A percentile compares a stretch with the other conserved stretches of the same genome.
Conservation (phyloP, 768 basidiomycete genomes). For the Naganishia randhawae region DNA sequence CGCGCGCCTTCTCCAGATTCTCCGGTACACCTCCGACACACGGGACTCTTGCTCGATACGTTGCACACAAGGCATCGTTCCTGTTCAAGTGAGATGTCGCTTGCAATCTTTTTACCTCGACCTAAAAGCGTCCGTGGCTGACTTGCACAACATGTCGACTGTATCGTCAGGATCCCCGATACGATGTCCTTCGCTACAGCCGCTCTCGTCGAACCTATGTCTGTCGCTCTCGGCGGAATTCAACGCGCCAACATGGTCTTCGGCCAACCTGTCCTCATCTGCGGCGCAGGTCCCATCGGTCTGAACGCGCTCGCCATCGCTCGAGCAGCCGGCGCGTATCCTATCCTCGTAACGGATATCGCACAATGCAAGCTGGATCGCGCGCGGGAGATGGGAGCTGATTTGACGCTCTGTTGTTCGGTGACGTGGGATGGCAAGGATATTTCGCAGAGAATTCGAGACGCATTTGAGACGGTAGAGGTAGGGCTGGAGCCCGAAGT, state of each 20-base stretch:
- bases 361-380: conserved; percentile 33
- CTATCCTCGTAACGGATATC: conserved; percentile 38
- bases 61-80: conserved; percentile 38
- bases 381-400: conserved; percentile 32
- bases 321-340: conserved; percentile 35
- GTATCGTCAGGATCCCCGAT: conserved; percentile 34
- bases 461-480: conserved; percentile 29
- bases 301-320: conserved; percentile 36
- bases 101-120: too few relatives aligned
- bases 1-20: conserved; percentile 24
- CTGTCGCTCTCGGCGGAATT: conserved; percentile 38
- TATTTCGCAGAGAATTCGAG: conserved; percentile 32
- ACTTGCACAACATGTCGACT: neutral
- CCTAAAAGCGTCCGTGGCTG: neutral
- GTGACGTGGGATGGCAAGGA: conserved; percentile 34
- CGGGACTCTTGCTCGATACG: conserved; percentile 38
- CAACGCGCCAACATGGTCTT: conserved; percentile 33
- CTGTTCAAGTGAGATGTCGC: conserved; percentile 32
- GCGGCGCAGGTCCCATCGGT: conserved; percentile 40
- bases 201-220: conserved; percentile 38
- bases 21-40: conserved; percentile 38
- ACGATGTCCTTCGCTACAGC: conserved; percentile 35
- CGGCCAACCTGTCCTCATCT: conserved; percentile 36
- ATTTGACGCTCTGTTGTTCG: conserved; percentile 32
- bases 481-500: conserved; percentile 33